Percentiles rank a stretch among this genome's conserved stretches.
phyloP scores from a whole-genome alignment of 2,329 filamentous ascomycete genomes.

The Fusarium austroafricanum region DNA sequence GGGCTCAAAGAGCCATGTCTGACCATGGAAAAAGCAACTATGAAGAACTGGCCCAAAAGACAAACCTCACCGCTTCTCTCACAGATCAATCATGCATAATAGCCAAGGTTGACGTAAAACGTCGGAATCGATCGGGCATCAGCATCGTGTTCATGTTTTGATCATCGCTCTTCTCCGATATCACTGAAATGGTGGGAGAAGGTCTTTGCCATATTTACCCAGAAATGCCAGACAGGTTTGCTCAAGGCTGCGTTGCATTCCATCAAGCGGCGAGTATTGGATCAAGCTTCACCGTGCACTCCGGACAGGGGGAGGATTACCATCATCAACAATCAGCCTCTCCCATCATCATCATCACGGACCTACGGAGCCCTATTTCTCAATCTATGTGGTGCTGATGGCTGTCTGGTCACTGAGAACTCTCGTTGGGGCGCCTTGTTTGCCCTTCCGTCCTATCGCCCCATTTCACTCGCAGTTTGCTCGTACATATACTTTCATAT shows the following conservation, averaged over 20 bases:
- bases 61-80: slow-evolving; percentile 35
- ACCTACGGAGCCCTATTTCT: slow-evolving; percentile 7
- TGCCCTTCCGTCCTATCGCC: not conserved
- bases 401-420: not conserved
- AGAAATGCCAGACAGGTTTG: slow-evolving; percentile 6
- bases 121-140: slow-evolving; percentile 16
- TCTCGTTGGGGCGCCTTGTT: not conserved
- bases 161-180: slow-evolving; percentile 26
- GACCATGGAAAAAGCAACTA: not conserved
- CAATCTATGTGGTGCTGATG: not conserved
- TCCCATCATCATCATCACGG: slow-evolving; percentile 10
- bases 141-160: slow-evolving; percentile 1
- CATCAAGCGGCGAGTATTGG: slow-evolving; percentile 11
- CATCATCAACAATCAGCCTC: slow-evolving; percentile 6
- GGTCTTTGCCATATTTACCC: slow-evolving; percentile 29
- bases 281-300: slow-evolving; percentile 3
- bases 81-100: not conserved
- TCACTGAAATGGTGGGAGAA: slow-evolving; percentile 24
- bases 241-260: slow-evolving; percentile 30
- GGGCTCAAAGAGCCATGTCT: slow-evolving; percentile 16
- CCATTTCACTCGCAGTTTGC: not conserved
- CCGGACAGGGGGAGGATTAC: slow-evolving; percentile 22
- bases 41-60: not conserved
- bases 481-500: not conserved
- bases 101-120: not conserved